Evolutionary conservation across 2,329 filamentous ascomycete genomes (phyloP), one percentile per base, ranked within the genome.

Genomic region (Scedosporium apiospermum): DNA sequence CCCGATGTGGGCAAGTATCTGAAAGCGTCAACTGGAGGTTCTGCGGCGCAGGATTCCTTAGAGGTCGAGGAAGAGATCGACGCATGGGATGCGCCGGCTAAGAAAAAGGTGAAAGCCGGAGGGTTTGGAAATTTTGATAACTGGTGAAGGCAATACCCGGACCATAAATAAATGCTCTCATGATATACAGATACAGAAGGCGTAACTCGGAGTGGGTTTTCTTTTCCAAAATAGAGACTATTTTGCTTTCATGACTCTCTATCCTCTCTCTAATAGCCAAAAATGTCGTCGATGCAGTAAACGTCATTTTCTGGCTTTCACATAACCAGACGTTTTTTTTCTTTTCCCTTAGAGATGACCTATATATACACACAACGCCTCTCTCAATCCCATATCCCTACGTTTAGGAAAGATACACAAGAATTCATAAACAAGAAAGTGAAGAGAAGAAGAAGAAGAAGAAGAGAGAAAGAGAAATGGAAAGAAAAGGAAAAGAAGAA

Each of bases 71-170:
- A 88, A 64, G 78, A 82, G 44, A 49, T 57, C 18, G 49, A 51
- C n/a, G 30, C 60, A 16, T 88, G 85, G 72, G 85, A 86, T 62
- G 86, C 91, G 68, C 91, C 90, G 18, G 84, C 81, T 3, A 87
- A 85, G 74, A 98, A 97, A 77, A 98, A 96, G 77, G 75, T 79
- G 2, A 95, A 90, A 71, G 81, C 78, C 26, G 73, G 86, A 12
- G 92, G 91, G 0, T 99, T 98, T 80, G 93, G 93, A 2, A 96
- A 97, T 74, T 99, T 99, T 73, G 93, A 96, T 75, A 84, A 79
- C 44, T 99, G 95, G 93, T 97, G 78, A 58, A 3, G 27, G 16
- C 4, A 51, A 27, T 27, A 38, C 34, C 34, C 34, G 10, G 34
- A 38, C 34, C 34, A 38, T 38, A 38, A 38, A 38, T 38, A 38